phyloP scores from a whole-genome alignment of 306 rosid genomes.

The Gleditsia sinensis region DNA sequence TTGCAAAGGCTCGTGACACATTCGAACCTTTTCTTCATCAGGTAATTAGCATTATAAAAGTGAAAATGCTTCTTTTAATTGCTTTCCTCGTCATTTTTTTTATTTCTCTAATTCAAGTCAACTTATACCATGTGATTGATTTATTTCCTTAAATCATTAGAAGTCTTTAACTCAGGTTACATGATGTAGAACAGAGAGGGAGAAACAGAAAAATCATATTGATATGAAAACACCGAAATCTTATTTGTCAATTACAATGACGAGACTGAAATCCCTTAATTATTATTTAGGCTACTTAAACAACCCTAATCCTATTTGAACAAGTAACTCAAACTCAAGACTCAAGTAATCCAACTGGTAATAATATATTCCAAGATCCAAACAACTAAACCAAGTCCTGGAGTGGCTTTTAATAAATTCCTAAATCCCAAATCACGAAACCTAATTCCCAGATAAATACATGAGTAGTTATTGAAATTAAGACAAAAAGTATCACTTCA shows the following conservation, averaged over 20 bases:
- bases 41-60: conserved; percentile 48
- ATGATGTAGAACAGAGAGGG: neutral
- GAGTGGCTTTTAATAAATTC: neutral
- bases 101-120: neutral
- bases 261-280: conserved; percentile 1
- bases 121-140: neutral
- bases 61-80: conserved; percentile 17
- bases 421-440: neutral
- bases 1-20: conserved; percentile 94
- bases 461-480: neutral
- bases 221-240: neutral
- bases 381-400: neutral
- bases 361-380: neutral
- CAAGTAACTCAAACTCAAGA: neutral
- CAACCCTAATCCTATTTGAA: neutral
- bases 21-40: conserved; percentile 96
- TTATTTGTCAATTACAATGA: conserved; percentile 15
- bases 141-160: neutral
- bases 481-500: neutral
- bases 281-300: neutral
- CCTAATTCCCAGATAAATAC: neutral
- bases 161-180: neutral
- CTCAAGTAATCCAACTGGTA: neutral
- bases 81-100: neutral
- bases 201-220: neutral